Percentiles rank a stretch among this genome's conserved stretches.
These are phyloP conservation scores for Suhomyces sp. DNA, from an alignment of 805 yeast species.

Conservation along the genomic window DNA sequence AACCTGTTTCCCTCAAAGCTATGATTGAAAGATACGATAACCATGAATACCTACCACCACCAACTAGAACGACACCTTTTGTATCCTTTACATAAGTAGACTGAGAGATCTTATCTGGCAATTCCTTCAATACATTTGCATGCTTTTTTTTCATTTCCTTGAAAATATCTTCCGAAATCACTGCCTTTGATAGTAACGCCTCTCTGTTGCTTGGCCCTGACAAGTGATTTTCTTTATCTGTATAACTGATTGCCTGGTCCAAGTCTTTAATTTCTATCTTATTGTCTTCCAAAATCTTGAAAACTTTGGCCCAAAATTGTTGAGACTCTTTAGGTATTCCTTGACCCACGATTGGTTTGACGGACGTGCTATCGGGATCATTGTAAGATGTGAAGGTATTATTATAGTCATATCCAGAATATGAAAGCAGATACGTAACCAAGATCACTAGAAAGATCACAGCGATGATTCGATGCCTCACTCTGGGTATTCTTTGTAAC, in stretches of 20 bases:
- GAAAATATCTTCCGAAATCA: slow-evolving; percentile 21
- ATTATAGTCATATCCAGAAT: no score
- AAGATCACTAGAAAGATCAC: slow-evolving; percentile 3
- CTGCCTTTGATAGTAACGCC: slow-evolving; percentile 25
- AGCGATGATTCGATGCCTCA: slow-evolving; percentile 8
- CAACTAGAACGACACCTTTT: slow-evolving; percentile 34
- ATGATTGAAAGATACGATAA: slow-evolving; percentile 31
- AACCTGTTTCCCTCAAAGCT: slow-evolving; percentile 36
- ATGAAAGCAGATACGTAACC: no score
- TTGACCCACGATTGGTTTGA: slow-evolving; percentile 12
- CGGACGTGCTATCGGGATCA: no score
- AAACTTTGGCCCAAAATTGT: slow-evolving; percentile 29
- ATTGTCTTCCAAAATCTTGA: slow-evolving; percentile 21
- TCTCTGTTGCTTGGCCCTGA: slow-evolving; percentile 23
- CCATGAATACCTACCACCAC: slow-evolving; percentile 39
- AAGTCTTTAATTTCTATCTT: slow-evolving; percentile 15
- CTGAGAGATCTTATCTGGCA: slow-evolving; percentile 20
- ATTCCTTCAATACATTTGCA: slow-evolving; percentile 14
- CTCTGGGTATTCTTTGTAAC: slow-evolving; percentile 6
- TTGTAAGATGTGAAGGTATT: no score
- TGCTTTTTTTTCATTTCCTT: slow-evolving; percentile 25
- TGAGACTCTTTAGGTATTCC: slow-evolving; percentile 15
- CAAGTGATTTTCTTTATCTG: slow-evolving; percentile 17
- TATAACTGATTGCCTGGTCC: slow-evolving; percentile 20
- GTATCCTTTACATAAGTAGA: slow-evolving; percentile 22